Base-by-base conservation (phyloP, 192 early-diverging fungal species). In the Gigaspora rosea region DNA sequence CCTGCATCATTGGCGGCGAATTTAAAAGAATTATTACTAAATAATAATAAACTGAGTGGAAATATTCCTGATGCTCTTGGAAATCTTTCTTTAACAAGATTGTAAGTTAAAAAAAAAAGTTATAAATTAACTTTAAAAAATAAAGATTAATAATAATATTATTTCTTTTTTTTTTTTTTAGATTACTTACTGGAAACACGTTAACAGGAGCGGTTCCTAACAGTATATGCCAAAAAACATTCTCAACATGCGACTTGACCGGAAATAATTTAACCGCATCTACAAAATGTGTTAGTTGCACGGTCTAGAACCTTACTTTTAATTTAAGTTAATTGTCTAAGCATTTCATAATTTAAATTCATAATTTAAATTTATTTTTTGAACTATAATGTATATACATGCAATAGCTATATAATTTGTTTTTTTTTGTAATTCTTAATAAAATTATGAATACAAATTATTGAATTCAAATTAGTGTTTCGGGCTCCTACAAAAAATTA, bases 31-130 rank as follows among this genome's bases (percentile, higher is more conserved):
- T 52, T 75, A 32, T 10, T 13, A 5, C 33, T 75, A 2, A 16
- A 73, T 41, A 41, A 61, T 66, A 76, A 76, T 54, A 18, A 76
- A 22, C 54, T 76, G 47, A 52, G 11, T 36, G 74, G 74, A 36
- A 46, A 20, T 41, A 76, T 76, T 52, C 73, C 73, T 12, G 74
- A 52, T 15, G 2, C 13, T 20, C 15, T 76, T 15, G 74, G 74
- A 13, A 6, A 9, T 2, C 0, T 76, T 9, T 41, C 64, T 1
- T 36, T 76, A 32, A 18, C 0, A 0, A 46, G 0, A 51, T 48
- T 76, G 74, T 76, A 76, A 65, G 74, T 74, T 20, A 3, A 41
- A 5, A 41, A 41, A 3, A 3, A 5, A 41, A 41, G 36, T 41
- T 41, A 41, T 3, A 41, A 41, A 41, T 41, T 41, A 41, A 41